Evolutionary conservation across 345 rosid genomes (phyloP).

Genomic region (Populus alba): DNA sequence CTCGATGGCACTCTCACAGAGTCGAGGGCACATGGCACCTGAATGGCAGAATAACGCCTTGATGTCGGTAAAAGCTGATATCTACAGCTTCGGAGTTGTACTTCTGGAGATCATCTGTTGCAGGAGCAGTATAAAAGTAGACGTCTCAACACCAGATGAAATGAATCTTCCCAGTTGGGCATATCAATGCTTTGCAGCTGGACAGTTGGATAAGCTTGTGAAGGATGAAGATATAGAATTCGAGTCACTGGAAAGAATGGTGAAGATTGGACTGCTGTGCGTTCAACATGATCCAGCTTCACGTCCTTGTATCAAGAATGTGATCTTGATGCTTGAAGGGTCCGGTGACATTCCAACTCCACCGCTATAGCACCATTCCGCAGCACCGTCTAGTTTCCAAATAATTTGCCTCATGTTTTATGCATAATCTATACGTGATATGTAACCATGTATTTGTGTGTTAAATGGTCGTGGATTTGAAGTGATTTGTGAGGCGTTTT

Average conservation of each 20-base stretch:
- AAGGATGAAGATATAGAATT: constrained; percentile 2
- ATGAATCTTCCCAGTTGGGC: constrained; percentile 27
- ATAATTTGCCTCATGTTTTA: background rate
- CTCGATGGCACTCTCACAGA: too few relatives aligned
- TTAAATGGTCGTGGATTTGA: background rate
- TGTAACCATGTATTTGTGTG: background rate
- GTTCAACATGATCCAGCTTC: constrained; percentile 11
- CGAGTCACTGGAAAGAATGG: constrained; percentile 5
- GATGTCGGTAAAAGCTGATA: too few relatives aligned
- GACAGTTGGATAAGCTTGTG: constrained; percentile 19
- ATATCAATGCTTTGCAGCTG: background rate
- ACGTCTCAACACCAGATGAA: constrained; percentile 8
- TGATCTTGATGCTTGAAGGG: constrained; percentile 14
- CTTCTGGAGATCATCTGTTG: background rate
- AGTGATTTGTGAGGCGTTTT: background rate
- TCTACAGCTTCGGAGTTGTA: too few relatives aligned
- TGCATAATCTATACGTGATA: background rate
- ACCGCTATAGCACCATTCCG: background rate
- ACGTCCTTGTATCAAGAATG: constrained; percentile 14
- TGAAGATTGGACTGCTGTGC: constrained; percentile 14
- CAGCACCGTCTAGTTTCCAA: background rate
- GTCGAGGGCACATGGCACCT: too few relatives aligned
- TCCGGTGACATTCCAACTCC: constrained; percentile 1
- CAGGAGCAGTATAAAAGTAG: constrained; percentile 7
- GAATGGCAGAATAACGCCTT: too few relatives aligned